phyloP scores from a whole-genome alignment of 2,329 filamentous ascomycete species.

The Apiospora aurea region DNA sequence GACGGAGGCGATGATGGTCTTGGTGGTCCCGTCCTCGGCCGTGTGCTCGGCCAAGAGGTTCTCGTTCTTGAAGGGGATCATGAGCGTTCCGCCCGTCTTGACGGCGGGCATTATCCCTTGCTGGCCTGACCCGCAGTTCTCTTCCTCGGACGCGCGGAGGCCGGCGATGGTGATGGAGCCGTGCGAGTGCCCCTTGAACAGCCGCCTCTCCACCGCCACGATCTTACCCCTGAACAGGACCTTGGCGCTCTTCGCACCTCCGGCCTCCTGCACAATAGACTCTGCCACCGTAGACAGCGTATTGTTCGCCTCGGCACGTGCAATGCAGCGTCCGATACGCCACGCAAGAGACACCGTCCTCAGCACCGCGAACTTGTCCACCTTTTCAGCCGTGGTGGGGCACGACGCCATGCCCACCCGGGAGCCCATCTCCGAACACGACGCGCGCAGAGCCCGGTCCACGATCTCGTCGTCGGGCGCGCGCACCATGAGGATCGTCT shows the following conservation, averaged over 20 bases:
- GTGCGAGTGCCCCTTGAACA: constrained; percentile 10
- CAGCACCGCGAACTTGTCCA: constrained; percentile 2
- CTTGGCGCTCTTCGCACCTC: not conserved
- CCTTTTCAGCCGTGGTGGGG: not conserved
- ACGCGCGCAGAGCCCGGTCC: not conserved
- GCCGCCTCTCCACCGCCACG: not conserved
- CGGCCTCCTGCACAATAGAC: not conserved
- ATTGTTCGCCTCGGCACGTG: not conserved
- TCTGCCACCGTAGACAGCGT: not conserved
- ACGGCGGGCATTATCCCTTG: constrained; percentile 41
- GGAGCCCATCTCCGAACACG: constrained; percentile 16
- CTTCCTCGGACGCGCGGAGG: not conserved
- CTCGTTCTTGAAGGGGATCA: constrained; percentile 75
- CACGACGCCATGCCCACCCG: constrained; percentile 4
- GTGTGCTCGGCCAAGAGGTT: constrained; percentile 63
- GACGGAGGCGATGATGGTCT: constrained; percentile 51
- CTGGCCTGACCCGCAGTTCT: not conserved
- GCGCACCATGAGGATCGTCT: constrained; percentile 4
- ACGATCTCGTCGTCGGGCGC: constrained; percentile 20
- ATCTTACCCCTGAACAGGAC: constrained; percentile 17
- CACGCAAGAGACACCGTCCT: not conserved
- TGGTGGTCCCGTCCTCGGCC: constrained; percentile 42
- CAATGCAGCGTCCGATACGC: constrained; percentile 14
- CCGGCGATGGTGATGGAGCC: constrained; percentile 6
- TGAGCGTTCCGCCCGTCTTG: constrained; percentile 45